phyloP scores from a whole-genome alignment of 352 stramenopile genomes.

The Globisporangium paroecandrum region DNA sequence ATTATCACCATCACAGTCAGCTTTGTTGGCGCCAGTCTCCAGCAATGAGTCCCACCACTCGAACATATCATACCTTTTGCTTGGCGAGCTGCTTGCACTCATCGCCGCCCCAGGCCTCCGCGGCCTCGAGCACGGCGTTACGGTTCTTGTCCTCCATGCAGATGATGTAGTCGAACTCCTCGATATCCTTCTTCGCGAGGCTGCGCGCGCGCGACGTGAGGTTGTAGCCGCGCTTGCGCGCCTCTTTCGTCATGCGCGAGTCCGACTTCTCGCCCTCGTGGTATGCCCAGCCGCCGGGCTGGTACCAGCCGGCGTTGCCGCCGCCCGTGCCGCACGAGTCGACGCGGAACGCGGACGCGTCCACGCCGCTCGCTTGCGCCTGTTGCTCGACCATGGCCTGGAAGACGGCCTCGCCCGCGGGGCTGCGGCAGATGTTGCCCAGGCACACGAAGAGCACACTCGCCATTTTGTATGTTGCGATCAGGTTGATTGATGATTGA shows the following conservation, averaged over 20 bases:
- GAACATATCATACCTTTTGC: slow-evolving; percentile 35
- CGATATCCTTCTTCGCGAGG: slow-evolving; percentile 64
- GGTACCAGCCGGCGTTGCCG: slow-evolving; percentile 79
- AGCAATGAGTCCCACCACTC: neutral
- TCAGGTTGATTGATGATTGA: neutral
- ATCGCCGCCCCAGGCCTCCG: slow-evolving; percentile 73
- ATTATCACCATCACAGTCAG: neutral
- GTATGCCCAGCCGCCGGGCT: slow-evolving; percentile 74
- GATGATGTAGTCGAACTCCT: slow-evolving; percentile 86
- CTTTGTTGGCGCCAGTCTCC: slow-evolving; percentile 11
- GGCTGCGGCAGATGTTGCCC: slow-evolving; percentile 88
- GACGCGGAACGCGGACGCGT: slow-evolving; percentile 42
- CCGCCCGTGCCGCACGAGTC: slow-evolving; percentile 88
- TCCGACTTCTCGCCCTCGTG: slow-evolving; percentile 85
- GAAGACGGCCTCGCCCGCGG: slow-evolving; percentile 79
- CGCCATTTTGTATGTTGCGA: slow-evolving; percentile 27
- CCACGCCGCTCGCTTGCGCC: slow-evolving; percentile 18
- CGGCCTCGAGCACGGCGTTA: slow-evolving; percentile 75
- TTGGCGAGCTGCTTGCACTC: slow-evolving; percentile 44
- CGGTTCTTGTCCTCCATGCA: slow-evolving; percentile 89
- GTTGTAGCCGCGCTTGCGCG: slow-evolving; percentile 75
- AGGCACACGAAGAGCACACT: slow-evolving; percentile 89
- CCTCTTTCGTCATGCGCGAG: slow-evolving; percentile 81
- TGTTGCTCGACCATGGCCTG: slow-evolving; percentile 62
- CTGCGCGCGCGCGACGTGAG: slow-evolving; percentile 79